Conservation (phyloP, 1,139 yeast species). For the Taphrina populina region DNA sequence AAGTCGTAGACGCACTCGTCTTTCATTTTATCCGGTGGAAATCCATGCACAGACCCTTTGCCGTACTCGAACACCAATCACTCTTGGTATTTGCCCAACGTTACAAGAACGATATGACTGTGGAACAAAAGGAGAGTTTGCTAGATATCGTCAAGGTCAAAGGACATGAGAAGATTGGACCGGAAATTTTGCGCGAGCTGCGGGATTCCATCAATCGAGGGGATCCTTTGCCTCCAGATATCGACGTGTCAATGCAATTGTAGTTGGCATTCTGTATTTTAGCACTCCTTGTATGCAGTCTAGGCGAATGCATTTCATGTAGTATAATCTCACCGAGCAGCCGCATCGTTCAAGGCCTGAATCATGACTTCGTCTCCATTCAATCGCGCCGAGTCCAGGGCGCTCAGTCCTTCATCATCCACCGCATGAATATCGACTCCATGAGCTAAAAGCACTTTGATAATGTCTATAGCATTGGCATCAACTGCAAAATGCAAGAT, state of each 20-base stretch:
- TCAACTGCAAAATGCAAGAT: constrained; percentile 28
- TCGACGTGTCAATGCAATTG: constrained; percentile 32
- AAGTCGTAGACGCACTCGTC: constrained; percentile 92
- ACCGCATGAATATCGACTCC: background rate
- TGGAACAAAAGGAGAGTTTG: constrained; percentile 91
- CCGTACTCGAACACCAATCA: constrained; percentile 97
- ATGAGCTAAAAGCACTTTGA: constrained; percentile 1
- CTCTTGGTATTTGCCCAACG: constrained; percentile 91
- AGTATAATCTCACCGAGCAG: too few species aligned
- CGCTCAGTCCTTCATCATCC: constrained; percentile 14
- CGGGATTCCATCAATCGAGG: constrained; percentile 69
- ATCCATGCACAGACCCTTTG: constrained; percentile 51
- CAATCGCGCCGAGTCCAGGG: constrained; percentile 12
- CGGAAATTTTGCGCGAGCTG: constrained; percentile 90
- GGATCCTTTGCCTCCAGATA: constrained; percentile 31
- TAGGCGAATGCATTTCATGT: background rate
- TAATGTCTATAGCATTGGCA: constrained; percentile 2
- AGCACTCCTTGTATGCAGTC: background rate
- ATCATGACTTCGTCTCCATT: constrained; percentile 8
- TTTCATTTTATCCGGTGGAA: constrained; percentile 91
- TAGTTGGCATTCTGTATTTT: background rate
- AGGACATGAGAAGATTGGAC: constrained; percentile 83
- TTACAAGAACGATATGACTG: constrained; percentile 94
- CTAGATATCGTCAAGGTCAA: constrained; percentile 88
- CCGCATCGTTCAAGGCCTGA: background rate